Evolutionary conservation across 306 rosid species (phyloP), one percentile per base, ranked within the genome.

Genomic region (Medicago truncatula): DNA sequence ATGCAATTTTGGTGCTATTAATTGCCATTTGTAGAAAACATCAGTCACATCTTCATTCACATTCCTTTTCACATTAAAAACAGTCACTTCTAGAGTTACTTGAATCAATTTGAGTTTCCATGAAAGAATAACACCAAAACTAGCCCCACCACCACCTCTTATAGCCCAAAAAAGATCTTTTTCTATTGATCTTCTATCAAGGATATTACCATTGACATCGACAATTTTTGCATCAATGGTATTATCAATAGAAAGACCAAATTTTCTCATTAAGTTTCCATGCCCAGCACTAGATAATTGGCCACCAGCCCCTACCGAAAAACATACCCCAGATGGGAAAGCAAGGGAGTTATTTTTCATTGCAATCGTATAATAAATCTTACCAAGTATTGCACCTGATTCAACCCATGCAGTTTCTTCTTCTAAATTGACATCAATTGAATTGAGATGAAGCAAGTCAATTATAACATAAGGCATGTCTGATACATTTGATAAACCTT

Each of bases 241-340:
- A 47, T 93, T 71, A 53, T 93, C 98, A 1, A 83, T 83, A 0
- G 98, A 76, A 21, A 91, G 88, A 12, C 98, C 97, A 72, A 83
- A 84, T 74, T 89, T 93, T 70, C 97, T 86, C 84, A 93, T 40
- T 82, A 93, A 28, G 64, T 82, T 91, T 0, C 97, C 93, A 25
- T 93, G 89, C 0, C 98, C 98, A n/a, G 93, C 97, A 2, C 93
- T 91, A 18, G 89, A 84, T 13, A 91, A n/a, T 17, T 93, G 96
- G 0, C 98, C 96, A 9, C 98, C 96, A 2, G 75, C 61, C 1
- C 97, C 98, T 3, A 93, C 67, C 0, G 92, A 57, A 20, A 79
- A 39, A 8, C 97, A 84, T 2, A 88, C 67, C 4, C 97, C 92
- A 0, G 85, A 86, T 0, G 97, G 91, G 54, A 85, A 84, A 1